These are phyloP conservation scores for Knoxia roxburghii DNA, from an alignment of 257 asterid species.

Conservation along the genomic window DNA sequence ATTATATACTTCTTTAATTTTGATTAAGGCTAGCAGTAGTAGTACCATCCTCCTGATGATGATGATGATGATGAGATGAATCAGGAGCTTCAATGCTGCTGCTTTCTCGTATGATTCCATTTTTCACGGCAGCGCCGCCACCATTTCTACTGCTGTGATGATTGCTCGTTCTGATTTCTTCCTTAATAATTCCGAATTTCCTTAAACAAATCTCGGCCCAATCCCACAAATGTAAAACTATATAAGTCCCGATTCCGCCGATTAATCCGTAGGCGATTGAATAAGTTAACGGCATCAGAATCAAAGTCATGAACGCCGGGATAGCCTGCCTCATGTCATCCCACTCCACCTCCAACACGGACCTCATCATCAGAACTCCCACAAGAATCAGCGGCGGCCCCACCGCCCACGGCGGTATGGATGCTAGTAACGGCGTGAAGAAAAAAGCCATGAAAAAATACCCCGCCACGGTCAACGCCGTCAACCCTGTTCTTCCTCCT, in stretches of 20 bases:
- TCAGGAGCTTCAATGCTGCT: background rate
- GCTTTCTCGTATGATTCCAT: slow-evolving; percentile 11
- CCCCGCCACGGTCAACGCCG: slow-evolving; percentile 83
- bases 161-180: background rate
- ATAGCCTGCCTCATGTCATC: slow-evolving; percentile 85
- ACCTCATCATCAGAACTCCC: slow-evolving; percentile 93
- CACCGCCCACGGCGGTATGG: slow-evolving; percentile 97
- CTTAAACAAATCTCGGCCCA: slow-evolving; percentile 38
- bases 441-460: slow-evolving; percentile 72
- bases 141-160: background rate
- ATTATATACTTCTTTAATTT: background rate
- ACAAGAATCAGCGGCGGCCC: slow-evolving; percentile 93
- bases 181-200: slow-evolving; percentile 30
- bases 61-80: background rate
- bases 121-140: slow-evolving; percentile 11
- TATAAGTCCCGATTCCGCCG: slow-evolving; percentile 73
- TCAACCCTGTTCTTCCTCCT: slow-evolving; percentile 91
- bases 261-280: slow-evolving; percentile 91
- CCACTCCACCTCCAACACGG: slow-evolving; percentile 95
- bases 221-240: slow-evolving; percentile 68
- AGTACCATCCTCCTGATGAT: slow-evolving; percentile 1
- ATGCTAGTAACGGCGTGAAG: slow-evolving; percentile 87
- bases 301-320: slow-evolving; percentile 84
- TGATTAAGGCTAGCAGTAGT: background rate
- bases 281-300: slow-evolving; percentile 85